phyloP scores from a whole-genome alignment of 164 flowering plant genomes.

The Umbilicus rupestris region DNA sequence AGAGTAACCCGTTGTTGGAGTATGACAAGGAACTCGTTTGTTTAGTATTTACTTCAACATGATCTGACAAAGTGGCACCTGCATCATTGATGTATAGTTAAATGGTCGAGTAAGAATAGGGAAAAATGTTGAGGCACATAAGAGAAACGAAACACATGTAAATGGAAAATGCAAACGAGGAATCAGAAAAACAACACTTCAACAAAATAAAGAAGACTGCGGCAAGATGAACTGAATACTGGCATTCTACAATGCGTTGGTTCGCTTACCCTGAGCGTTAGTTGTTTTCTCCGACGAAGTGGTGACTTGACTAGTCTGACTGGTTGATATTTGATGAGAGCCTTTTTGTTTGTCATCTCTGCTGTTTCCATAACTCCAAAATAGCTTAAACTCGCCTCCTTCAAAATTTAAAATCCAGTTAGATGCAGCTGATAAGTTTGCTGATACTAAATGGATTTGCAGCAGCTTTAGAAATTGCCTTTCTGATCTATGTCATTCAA shows the following conservation, averaged over 20 bases:
- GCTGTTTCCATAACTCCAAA: conserved; percentile 23
- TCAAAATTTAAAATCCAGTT: conserved; percentile 9
- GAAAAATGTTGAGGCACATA: background rate
- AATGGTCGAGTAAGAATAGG: background rate
- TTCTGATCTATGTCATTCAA: no score
- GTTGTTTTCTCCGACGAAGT: conserved; percentile 8
- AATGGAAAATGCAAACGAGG: background rate
- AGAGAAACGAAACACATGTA: background rate
- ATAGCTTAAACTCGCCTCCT: conserved; percentile 35
- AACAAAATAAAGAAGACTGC: background rate
- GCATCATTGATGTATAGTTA: background rate
- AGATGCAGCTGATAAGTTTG: background rate
- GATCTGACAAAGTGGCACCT: background rate
- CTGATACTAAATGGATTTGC: background rate
- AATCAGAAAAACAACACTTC: background rate
- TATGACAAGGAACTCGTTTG: background rate
- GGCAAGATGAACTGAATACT: background rate
- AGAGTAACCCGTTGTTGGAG: background rate
- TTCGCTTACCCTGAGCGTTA: background rate
- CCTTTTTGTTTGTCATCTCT: conserved; percentile 13
- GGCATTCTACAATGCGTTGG: background rate
- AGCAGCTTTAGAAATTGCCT: background rate
- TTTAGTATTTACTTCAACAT: background rate
- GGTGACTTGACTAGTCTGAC: conserved; percentile 19
- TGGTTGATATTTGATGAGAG: conserved; percentile 17